These are phyloP conservation scores for Adansonia madagascariensis DNA, from an alignment of 441 rosid species.

Conservation along the genomic window DNA sequence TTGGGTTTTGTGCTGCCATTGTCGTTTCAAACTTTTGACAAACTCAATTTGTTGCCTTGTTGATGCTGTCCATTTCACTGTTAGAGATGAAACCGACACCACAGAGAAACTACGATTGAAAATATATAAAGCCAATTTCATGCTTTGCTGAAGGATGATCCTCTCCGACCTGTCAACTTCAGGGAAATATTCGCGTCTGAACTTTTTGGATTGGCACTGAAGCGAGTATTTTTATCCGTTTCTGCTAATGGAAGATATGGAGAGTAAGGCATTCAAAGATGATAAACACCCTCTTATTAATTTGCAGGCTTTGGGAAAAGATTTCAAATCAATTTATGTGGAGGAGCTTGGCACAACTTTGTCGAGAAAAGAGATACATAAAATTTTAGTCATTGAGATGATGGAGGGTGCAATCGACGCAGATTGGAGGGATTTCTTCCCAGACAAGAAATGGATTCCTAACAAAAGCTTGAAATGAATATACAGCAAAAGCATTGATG, in stretches of 20 bases:
- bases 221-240: slow-evolving; percentile 46
- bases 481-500: slow-evolving; percentile 55
- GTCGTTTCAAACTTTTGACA: background rate
- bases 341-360: slow-evolving; percentile 57
- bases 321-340: slow-evolving; percentile 59
- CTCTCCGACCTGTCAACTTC: slow-evolving; percentile 63
- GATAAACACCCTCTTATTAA: background rate
- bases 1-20: background rate
- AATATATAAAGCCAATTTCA: slow-evolving; percentile 53
- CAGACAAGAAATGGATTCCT: slow-evolving; percentile 82
- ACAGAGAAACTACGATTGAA: slow-evolving; percentile 60
- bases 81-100: slow-evolving; percentile 63
- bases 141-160: slow-evolving; percentile 40
- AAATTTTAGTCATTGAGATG: slow-evolving; percentile 61
- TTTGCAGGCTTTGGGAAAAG: slow-evolving; percentile 69
- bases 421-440: slow-evolving; percentile 97
- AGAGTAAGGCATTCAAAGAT: background rate
- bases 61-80: background rate
- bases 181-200: slow-evolving; percentile 66
- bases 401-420: slow-evolving; percentile 85
- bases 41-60: background rate
- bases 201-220: slow-evolving; percentile 69
- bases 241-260: background rate
- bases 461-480: slow-evolving; percentile 55
- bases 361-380: slow-evolving; percentile 57